Evolutionary conservation across 345 rosid genomes (phyloP).

Genomic region (Trapa incisa): DNA sequence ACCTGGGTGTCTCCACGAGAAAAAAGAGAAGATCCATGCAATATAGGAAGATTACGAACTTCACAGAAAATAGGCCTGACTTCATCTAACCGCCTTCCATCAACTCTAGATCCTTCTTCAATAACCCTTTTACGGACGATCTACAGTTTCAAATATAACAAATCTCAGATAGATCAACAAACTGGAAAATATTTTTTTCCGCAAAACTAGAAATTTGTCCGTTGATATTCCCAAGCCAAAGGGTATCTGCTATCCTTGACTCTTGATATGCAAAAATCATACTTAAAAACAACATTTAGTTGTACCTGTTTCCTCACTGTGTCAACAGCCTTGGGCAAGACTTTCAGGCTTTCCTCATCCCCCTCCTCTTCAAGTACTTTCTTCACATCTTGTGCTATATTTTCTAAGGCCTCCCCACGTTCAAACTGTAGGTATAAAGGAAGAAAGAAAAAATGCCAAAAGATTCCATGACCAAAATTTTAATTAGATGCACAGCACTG

Average conservation of each 20-base stretch:
- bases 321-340: constrained; percentile 75
- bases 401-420: constrained; percentile 91
- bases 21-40: constrained; percentile 90
- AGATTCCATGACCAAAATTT: neutral
- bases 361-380: constrained; percentile 62
- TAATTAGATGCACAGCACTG: neutral
- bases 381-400: constrained; percentile 60
- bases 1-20: constrained; percentile 98
- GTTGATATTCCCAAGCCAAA: neutral
- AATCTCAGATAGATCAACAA: neutral
- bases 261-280: constrained; percentile 1
- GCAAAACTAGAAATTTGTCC: neutral
- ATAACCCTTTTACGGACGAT: constrained; percentile 80
- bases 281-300: neutral
- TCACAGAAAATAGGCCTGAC: constrained; percentile 78
- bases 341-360: constrained; percentile 70
- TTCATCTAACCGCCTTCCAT: constrained; percentile 78
- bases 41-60: constrained; percentile 48
- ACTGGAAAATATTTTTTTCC: neutral
- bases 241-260: constrained; percentile 1
- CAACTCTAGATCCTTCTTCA: constrained; percentile 75
- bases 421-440: constrained; percentile 46
- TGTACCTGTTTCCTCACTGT: constrained; percentile 77
- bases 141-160: constrained; percentile 21
- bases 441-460: neutral